Evolutionary conservation across 352 stramenopile genomes (phyloP).

Genomic region (Globisporangium orthogonon): DNA sequence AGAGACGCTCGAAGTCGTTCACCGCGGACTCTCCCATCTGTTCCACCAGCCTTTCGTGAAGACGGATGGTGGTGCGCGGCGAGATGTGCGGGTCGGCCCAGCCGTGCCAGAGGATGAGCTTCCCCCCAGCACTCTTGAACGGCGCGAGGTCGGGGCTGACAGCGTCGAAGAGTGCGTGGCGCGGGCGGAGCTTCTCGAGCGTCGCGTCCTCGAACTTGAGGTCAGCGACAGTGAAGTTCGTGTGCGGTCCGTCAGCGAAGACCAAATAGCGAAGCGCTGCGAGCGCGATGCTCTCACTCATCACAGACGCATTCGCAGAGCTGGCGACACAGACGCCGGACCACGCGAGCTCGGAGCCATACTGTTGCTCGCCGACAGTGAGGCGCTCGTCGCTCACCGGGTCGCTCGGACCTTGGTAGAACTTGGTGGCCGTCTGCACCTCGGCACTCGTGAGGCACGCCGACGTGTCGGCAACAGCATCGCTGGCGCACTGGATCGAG

Average conservation of each 20-base stretch:
- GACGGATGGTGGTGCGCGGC: slow-evolving; percentile 35
- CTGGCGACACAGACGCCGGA: slow-evolving; percentile 30
- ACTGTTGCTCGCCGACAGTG: slow-evolving; percentile 37
- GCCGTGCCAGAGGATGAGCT: slow-evolving; percentile 42
- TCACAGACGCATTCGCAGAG: slow-evolving; percentile 16
- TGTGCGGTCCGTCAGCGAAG: slow-evolving; percentile 25
- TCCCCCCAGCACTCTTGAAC: slow-evolving; percentile 28
- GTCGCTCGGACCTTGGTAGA: slow-evolving; percentile 34
- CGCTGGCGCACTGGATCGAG: slow-evolving; percentile 3
- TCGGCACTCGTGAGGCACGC: slow-evolving; percentile 28
- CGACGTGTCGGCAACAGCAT: slow-evolving; percentile 21
- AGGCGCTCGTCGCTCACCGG: slow-evolving; percentile 17
- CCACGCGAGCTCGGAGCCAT: slow-evolving; percentile 35
- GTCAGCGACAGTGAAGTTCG: slow-evolving; percentile 35
- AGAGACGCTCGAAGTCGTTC: slow-evolving; percentile 32
- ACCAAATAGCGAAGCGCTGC: slow-evolving; percentile 33
- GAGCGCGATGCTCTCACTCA: slow-evolving; percentile 26
- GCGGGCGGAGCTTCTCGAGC: slow-evolving; percentile 23
- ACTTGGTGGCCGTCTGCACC: slow-evolving; percentile 22
- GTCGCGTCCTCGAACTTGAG: slow-evolving; percentile 32
- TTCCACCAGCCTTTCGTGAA: slow-evolving; percentile 28
- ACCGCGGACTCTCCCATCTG: slow-evolving; percentile 20
- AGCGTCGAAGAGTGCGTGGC: slow-evolving; percentile 29
- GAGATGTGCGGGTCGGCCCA: slow-evolving; percentile 45
- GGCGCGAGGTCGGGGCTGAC: slow-evolving; percentile 29